Percentiles rank a stretch among this genome's conserved stretches.
Evolutionary conservation across 257 asterid species (phyloP).

Genomic region (Catharanthus roseus): DNA sequence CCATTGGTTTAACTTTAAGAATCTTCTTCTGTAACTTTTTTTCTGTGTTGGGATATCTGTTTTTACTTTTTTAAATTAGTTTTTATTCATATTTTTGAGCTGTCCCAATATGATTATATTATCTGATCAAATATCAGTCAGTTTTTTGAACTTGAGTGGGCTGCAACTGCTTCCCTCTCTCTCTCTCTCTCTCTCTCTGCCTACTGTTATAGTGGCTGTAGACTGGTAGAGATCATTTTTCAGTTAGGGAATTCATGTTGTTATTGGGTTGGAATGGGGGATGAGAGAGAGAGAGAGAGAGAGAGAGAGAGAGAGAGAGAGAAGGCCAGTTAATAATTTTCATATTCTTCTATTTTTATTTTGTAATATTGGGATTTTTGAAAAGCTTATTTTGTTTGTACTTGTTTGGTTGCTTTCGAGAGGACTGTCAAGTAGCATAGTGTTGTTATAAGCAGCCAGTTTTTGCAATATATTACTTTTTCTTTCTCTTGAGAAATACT

Average conservation of each 20-base stretch:
- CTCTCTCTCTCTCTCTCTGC: too few species aligned
- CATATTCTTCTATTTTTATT: background rate
- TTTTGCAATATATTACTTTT: background rate
- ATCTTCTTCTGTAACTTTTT: background rate
- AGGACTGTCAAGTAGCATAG: background rate
- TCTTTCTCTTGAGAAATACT: background rate
- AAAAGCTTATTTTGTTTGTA: constrained; percentile 5
- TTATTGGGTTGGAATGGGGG: background rate
- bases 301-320: too few species aligned
- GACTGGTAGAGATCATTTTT: constrained; percentile 2
- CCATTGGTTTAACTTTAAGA: constrained; percentile 12
- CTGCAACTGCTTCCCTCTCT: constrained; percentile 9
- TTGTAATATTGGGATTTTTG: background rate
- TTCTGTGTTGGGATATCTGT: background rate
- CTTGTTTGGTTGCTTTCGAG: background rate
- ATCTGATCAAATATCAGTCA: constrained; percentile 7
- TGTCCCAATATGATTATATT: constrained; percentile 2
- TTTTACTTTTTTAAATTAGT: too few species aligned
- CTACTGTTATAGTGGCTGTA: background rate
- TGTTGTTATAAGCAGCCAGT: background rate
- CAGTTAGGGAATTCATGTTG: background rate
- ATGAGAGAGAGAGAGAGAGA: background rate
- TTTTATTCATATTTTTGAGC: background rate
- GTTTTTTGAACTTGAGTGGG: background rate
- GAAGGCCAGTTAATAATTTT: too few species aligned